These are phyloP conservation scores for Phialocephala sp. DNA, from an alignment of 2,329 filamentous ascomycete genomes.

Conservation along the genomic window DNA sequence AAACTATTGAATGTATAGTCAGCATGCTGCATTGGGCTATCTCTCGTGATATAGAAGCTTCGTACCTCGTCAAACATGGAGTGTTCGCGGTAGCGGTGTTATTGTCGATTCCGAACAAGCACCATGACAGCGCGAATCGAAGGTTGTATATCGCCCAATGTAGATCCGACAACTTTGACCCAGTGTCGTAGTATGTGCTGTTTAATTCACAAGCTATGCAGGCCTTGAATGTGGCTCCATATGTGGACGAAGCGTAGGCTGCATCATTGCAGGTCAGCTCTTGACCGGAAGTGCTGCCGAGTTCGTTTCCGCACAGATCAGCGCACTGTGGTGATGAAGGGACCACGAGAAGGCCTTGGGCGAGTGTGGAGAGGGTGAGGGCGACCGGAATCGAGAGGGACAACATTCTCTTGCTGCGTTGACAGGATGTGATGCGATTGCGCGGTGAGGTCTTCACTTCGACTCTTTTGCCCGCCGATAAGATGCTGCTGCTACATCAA, in stretches of 20 bases:
- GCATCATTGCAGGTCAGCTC: slow-evolving; percentile 22
- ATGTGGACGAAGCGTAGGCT: slow-evolving; percentile 23
- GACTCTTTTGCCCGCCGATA: neutral
- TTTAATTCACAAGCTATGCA: slow-evolving; percentile 41
- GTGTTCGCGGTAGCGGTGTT: slow-evolving; percentile 49
- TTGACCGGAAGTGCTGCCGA: neutral
- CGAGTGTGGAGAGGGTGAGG: neutral
- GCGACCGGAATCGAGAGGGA: neutral
- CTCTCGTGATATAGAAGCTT: too few species aligned
- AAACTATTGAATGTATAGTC: slow-evolving; percentile 44
- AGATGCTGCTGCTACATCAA: neutral
- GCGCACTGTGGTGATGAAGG: slow-evolving; percentile 11
- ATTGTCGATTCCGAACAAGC: slow-evolving; percentile 57
- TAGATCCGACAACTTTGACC: slow-evolving; percentile 55
- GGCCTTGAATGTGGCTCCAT: slow-evolving; percentile 32
- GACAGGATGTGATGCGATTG: neutral
- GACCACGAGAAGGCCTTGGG: neutral
- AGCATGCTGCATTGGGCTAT: neutral
- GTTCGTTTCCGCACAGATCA: neutral
- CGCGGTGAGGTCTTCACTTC: neutral
- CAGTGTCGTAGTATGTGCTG: slow-evolving; percentile 52
- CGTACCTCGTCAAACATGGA: slow-evolving; percentile 58
- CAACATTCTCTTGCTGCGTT: neutral
- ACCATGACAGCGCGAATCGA: slow-evolving; percentile 60
- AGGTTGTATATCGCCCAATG: slow-evolving; percentile 63